phyloP scores from a whole-genome alignment of 257 asterid genomes.

The Lithospermum erythrorhizon region DNA sequence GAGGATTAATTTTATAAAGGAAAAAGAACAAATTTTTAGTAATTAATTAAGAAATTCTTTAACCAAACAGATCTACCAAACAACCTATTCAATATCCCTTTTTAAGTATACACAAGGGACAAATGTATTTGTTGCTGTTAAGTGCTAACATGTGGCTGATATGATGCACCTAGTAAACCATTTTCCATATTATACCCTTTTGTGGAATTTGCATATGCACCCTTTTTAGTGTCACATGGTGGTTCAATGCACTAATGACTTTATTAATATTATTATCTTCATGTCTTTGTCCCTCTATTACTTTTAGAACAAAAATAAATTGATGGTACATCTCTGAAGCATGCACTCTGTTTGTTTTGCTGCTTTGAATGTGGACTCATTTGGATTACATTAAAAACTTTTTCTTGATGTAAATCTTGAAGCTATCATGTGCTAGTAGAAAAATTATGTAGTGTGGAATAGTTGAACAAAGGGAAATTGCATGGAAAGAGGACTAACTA shows the following conservation, averaged over 20 bases:
- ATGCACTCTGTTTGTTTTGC: background rate
- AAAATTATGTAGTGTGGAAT: background rate
- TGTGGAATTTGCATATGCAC: too few species aligned
- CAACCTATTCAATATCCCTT: background rate
- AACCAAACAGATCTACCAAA: too few species aligned
- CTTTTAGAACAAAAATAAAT: too few species aligned
- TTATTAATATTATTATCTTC: too few species aligned
- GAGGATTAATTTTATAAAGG: background rate
- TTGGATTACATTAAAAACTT: background rate
- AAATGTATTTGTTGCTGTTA: background rate
- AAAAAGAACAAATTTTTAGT: too few species aligned
- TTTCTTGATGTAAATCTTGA: background rate
- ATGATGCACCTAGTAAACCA: background rate
- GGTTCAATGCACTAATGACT: background rate
- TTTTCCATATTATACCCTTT: too few species aligned
- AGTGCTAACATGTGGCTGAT: background rate
- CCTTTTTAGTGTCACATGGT: background rate
- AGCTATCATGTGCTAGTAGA: background rate
- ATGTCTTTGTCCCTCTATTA: background rate
- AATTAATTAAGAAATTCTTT: too few species aligned
- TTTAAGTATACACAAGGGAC: background rate
- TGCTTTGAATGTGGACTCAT: background rate
- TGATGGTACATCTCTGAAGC: slow-evolving; percentile 1
- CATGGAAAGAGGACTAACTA: background rate
- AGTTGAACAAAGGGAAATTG: background rate